Evolutionary conservation across 2,329 filamentous ascomycete genomes (phyloP).

Genomic region (Alternaria alternata): DNA sequence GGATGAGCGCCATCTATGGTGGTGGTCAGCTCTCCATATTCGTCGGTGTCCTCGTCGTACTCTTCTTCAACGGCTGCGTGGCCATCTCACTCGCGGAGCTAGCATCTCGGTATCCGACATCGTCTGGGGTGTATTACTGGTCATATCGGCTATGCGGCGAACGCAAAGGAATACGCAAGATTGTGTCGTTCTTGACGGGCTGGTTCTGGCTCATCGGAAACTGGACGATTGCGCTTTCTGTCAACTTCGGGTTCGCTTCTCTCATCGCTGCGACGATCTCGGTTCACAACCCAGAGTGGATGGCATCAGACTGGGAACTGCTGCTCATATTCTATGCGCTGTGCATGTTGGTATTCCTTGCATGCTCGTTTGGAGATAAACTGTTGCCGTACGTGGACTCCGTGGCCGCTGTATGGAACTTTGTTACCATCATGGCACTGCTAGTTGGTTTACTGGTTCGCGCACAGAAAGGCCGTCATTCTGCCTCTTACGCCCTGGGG

Average conservation of each 20-base stretch:
- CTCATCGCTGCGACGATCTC: background rate
- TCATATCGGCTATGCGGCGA: constrained; percentile 13
- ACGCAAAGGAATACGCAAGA: constrained; percentile 7
- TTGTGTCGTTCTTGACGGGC: constrained; percentile 13
- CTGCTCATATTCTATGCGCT: too few species aligned
- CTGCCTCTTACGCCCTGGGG: too few species aligned
- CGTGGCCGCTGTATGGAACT: constrained; percentile 17
- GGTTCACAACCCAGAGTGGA: background rate
- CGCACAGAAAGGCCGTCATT: background rate
- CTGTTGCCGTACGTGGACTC: constrained; percentile 69
- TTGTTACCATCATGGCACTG: constrained; percentile 18
- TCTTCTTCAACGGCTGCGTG: constrained; percentile 6
- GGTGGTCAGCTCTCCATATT: background rate
- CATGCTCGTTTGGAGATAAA: constrained; percentile 64
- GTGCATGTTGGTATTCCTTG: too few species aligned
- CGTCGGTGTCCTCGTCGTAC: background rate
- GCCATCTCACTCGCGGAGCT: constrained; percentile 18
- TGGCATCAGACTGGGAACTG: too few species aligned
- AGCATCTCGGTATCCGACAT: constrained; percentile 18
- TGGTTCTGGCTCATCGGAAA: constrained; percentile 22
- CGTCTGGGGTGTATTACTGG: constrained; percentile 20
- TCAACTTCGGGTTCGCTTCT: constrained; percentile 15
- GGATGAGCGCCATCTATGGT: background rate
- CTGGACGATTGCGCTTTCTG: constrained; percentile 19
- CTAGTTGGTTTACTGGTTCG: background rate